Percentiles rank a stretch among this genome's conserved stretches.
phyloP scores from a whole-genome alignment of 2,329 filamentous ascomycete species.

The Colletotrichum sp. region DNA sequence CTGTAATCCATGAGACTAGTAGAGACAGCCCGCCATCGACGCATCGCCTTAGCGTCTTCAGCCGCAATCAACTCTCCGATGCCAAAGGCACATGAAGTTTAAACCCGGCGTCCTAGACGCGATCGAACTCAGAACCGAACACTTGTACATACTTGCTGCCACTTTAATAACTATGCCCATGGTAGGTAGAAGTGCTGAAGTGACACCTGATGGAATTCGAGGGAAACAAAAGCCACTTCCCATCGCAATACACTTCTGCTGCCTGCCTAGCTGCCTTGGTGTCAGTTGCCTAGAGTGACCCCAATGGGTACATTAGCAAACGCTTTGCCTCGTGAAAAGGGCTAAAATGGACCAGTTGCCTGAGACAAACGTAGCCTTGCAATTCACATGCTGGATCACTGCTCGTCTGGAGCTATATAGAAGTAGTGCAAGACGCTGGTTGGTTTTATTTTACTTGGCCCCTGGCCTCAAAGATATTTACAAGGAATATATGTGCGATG shows the following conservation, averaged over 20 bases:
- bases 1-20: neutral
- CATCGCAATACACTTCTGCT: neutral
- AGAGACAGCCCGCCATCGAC: neutral
- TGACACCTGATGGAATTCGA: neutral
- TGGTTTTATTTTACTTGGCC: neutral
- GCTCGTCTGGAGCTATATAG: neutral
- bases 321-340: neutral
- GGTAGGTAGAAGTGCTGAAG: neutral
- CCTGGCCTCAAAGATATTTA: neutral
- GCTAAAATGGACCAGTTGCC: neutral
- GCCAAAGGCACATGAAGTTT: accelerated
- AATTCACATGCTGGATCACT: neutral
- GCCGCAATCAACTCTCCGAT: neutral
- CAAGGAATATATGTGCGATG: neutral
- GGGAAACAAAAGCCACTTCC: neutral
- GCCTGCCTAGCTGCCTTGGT: neutral
- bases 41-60: neutral
- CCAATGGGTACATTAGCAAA: neutral
- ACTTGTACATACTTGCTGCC: accelerated
- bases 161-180: neutral
- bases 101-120: accelerated
- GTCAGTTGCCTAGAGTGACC: neutral
- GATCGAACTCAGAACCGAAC: neutral
- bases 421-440: neutral
- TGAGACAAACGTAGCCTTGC: neutral